Evolutionary conservation across 495 filamentous ascomycete species (phyloP).

Genomic region (Umbilicaria muhlenbergii): DNA sequence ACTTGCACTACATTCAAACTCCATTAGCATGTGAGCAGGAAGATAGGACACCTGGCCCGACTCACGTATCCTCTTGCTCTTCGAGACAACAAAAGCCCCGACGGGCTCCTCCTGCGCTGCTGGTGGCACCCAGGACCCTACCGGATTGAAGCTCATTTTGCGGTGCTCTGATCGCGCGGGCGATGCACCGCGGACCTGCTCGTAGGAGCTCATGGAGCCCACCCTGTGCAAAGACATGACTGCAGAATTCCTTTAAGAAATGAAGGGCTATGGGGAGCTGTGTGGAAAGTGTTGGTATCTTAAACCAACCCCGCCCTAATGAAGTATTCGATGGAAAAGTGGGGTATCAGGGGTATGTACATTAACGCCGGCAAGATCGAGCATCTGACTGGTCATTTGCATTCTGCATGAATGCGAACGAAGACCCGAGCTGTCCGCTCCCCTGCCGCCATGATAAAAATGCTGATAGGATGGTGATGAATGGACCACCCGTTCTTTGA

Average conservation of each 20-base stretch:
- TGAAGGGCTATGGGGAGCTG: too few species aligned
- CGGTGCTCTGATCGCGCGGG: constrained; percentile 15
- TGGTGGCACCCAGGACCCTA: constrained; percentile 5
- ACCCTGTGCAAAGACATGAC: constrained; percentile 16
- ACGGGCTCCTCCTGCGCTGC: constrained; percentile 17
- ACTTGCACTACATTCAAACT: constrained; percentile 35
- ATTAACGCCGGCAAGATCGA: too few species aligned
- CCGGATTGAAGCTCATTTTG: constrained; percentile 13
- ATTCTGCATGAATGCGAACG: too few species aligned
- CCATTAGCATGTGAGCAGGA: background rate
- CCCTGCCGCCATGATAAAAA: too few species aligned
- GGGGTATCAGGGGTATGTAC: too few species aligned
- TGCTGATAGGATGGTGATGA: too few species aligned
- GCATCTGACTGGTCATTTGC: too few species aligned
- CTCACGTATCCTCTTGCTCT: constrained; percentile 33
- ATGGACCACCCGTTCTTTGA: too few species aligned
- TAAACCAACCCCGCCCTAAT: too few species aligned
- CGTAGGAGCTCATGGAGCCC: constrained; percentile 14
- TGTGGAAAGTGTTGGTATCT: too few species aligned
- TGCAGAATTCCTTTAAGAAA: background rate
- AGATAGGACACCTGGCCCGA: background rate
- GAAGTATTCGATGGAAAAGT: too few species aligned
- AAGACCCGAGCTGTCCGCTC: too few species aligned
- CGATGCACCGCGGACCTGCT: constrained; percentile 14
- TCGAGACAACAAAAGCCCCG: constrained; percentile 36